Base-by-base conservation (phyloP, 352 stramenopile genomes). In the Phytophthora gonapodyides region DNA sequence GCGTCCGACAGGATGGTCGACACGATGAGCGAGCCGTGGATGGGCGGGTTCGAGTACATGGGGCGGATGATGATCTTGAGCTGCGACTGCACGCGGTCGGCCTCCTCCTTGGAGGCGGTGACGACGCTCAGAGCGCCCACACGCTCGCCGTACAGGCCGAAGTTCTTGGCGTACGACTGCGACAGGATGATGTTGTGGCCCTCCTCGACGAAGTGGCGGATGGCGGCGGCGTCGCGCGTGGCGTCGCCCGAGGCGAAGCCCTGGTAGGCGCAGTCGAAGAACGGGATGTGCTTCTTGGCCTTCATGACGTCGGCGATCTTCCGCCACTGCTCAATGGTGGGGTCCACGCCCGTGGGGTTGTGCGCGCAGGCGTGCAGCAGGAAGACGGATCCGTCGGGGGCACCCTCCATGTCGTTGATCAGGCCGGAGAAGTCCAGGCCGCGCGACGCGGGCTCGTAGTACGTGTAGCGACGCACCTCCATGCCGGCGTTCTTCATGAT, bases 121-220 rank as follows among this genome's bases (percentile, higher is more conserved):
- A 99, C 97, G 27, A 99, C 85, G 34, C 89, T 98, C 47, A 99
- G 81, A 27, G 97, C 93, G 45, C 98, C 98, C 21, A 99, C 91
- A 68, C 98, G 84, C 74, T 99, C 96, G 53, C 98, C 98, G 81
- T 99, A 99, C 10, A 99, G 88, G 57, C 98, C 98, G 76, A 99
- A 99, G 92, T 99, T 99, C 86, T 99, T 99, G 40, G 97, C 97
- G 78, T 99, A 99, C 69, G 91, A 98, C 87, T 99, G 98, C 35
- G 94, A 94, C 50, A 99, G 76, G 13, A 97, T 75, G 70, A 99
- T 87, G 59, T 98, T 93, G 83, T 99, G 97, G 31, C 98, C 98
- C 57, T 99, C 94, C 54, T 98, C 93, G 6, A 99, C 98, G 80
- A 99, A 99, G 64, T 98, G 87, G 38, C 98, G 90, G 57, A 99